Evolutionary conservation across 1,139 yeast genomes (phyloP).

Genomic region (Kurtzmaniella natalensis): DNA sequence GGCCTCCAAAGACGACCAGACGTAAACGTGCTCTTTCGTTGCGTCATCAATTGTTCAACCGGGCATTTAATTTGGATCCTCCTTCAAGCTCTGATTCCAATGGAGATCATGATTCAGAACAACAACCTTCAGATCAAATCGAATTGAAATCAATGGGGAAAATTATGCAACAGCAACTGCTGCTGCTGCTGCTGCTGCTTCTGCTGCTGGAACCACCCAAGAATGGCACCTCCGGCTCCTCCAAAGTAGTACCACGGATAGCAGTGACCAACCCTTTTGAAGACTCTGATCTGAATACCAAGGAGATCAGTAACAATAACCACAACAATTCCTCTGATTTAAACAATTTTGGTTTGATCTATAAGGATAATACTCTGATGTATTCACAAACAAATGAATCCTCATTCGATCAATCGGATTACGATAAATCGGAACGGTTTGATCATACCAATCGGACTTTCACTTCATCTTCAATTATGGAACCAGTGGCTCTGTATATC

Average conservation of each 20-base stretch:
- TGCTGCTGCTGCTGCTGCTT: too few species aligned
- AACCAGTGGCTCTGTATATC: background rate
- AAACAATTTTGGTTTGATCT: too few species aligned
- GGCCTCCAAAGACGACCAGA: slow-evolving; percentile 22
- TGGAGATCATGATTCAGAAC: too few species aligned
- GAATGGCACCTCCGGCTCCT: background rate
- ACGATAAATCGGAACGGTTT: too few species aligned
- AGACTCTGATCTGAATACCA: background rate
- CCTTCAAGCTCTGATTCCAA: background rate
- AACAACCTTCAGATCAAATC: background rate
- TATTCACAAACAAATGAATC: too few species aligned
- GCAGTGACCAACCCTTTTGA: background rate
- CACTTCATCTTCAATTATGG: background rate
- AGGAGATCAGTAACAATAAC: background rate
- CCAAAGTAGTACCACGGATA: too few species aligned
- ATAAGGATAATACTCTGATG: background rate
- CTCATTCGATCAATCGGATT: too few species aligned
- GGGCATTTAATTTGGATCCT: slow-evolving; percentile 19
- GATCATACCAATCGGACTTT: background rate
- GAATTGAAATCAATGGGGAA: slow-evolving; percentile 1
- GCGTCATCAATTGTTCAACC: slow-evolving; percentile 68
- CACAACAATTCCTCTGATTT: background rate
- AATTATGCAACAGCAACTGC: background rate
- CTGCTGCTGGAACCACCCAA: background rate
- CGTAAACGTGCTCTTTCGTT: slow-evolving; percentile 72